phyloP scores from a whole-genome alignment of 108 stramenopile species.

The Schizochytrium sp. region DNA sequence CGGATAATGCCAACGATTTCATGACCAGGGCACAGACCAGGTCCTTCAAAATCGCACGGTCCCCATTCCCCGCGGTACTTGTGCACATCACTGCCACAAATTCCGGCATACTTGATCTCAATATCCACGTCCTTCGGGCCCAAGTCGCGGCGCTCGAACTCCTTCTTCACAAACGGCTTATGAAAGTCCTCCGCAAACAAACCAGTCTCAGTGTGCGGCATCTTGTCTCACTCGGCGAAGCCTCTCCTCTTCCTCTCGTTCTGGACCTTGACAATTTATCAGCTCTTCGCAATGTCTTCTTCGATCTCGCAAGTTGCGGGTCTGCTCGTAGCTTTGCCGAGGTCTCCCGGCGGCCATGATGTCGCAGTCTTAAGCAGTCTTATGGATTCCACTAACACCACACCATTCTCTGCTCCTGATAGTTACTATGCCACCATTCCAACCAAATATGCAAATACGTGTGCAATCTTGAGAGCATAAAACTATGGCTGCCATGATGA shows the following conservation, averaged over 20 bases:
- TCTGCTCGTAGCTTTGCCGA: slow-evolving; percentile 67
- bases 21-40: slow-evolving; percentile 69
- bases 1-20: slow-evolving; percentile 73
- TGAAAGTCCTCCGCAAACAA: neutral
- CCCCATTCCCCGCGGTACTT: slow-evolving; percentile 69
- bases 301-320: neutral
- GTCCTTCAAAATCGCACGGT: slow-evolving; percentile 16
- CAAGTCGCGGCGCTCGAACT: slow-evolving; percentile 51
- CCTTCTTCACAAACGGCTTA: neutral
- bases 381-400: no score
- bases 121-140: slow-evolving; percentile 51
- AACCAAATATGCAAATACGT: no score
- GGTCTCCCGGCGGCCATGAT: no score
- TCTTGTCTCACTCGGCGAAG: neutral
- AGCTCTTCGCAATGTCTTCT: neutral
- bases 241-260: neutral
- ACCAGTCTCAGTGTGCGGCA: neutral
- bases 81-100: slow-evolving; percentile 77
- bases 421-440: no score
- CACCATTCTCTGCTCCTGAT: no score
- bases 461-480: no score
- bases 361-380: no score
- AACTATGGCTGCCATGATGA: no score
- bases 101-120: slow-evolving; percentile 63
- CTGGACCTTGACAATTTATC: neutral